Conservation (phyloP, 2,329 filamentous ascomycete species). For the Harringtonia lauricola region DNA sequence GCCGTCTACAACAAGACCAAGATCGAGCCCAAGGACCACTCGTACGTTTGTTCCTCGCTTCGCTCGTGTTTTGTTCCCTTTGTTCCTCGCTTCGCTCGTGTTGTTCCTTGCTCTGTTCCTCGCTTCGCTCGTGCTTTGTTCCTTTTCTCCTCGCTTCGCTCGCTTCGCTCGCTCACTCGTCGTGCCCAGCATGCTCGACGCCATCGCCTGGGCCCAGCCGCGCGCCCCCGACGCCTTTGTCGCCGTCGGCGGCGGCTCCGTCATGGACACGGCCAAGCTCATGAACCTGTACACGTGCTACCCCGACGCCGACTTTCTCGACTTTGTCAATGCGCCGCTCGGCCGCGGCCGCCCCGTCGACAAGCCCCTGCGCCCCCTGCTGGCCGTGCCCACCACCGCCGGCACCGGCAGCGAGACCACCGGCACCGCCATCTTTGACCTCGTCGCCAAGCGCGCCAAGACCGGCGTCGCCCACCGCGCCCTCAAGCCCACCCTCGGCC, state of each 20-base stretch:
- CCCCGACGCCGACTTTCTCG: conserved; percentile 85
- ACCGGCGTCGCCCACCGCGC: conserved; percentile 93
- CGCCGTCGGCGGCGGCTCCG: conserved; percentile 83
- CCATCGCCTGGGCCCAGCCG: conserved; percentile 75
- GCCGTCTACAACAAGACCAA: conserved; percentile 70
- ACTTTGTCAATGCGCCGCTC: conserved; percentile 94
- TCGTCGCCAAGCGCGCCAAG: conserved; percentile 82
- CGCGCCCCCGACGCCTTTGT: conserved; percentile 81
- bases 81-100: too few species aligned
- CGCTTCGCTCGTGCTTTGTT: not conserved
- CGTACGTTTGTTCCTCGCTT: conserved; percentile 38
- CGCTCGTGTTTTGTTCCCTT: too few species aligned
- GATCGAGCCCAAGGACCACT: conserved; percentile 91
- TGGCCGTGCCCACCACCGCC: conserved; percentile 77
- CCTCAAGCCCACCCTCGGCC: conserved; percentile 87
- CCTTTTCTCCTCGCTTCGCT: too few species aligned
- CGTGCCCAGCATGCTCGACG: conserved; percentile 64
- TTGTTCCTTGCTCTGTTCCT: too few species aligned
- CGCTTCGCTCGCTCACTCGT: not conserved
- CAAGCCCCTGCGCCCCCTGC: conserved; percentile 59
- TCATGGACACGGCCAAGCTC: conserved; percentile 96
- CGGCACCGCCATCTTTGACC: conserved; percentile 94
- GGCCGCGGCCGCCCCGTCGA: conserved; percentile 73
- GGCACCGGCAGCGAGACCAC: conserved; percentile 91
- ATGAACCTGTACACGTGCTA: conserved; percentile 95